Conservation (phyloP, 2,329 filamentous ascomycete species). For the Aspergillus sp. region DNA sequence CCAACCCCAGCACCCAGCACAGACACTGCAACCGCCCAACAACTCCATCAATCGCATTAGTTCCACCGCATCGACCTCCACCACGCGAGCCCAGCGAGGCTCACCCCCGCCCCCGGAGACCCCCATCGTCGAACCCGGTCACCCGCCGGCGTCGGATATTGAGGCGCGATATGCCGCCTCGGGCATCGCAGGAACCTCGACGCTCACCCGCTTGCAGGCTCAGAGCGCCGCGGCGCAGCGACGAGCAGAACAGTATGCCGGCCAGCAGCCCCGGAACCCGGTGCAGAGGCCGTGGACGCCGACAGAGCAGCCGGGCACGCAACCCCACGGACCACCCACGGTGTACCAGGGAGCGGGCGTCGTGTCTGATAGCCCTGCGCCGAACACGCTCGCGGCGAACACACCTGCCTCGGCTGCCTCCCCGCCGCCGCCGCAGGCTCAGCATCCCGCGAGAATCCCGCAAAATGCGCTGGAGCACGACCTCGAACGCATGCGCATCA, state of each 20-base stretch:
- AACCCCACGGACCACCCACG: conserved; percentile 84
- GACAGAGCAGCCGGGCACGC: conserved; percentile 81
- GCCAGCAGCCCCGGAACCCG: conserved; percentile 43
- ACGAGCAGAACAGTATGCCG: conserved; percentile 73
- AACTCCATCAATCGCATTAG: conserved; percentile 59
- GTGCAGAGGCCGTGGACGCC: conserved; percentile 80
- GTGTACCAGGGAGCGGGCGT: conserved; percentile 85
- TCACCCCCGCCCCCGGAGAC: conserved; percentile 95
- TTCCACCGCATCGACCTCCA: conserved; percentile 90
- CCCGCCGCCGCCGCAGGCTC: conserved; percentile 17
- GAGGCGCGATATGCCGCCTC: conserved; percentile 88
- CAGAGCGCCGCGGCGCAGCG: conserved; percentile 81
- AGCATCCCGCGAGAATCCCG: conserved; percentile 44
- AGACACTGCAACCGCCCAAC: conserved; percentile 50
- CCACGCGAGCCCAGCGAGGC: conserved; percentile 84
- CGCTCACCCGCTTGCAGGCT: conserved; percentile 69
- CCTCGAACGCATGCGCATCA: conserved; percentile 75
- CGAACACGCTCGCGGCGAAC: conserved; percentile 37
- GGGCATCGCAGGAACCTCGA: conserved; percentile 82
- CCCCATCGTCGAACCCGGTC: conserved; percentile 70
- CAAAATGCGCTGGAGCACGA: conserved; percentile 79
- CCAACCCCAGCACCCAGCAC: no score
- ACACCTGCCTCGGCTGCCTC: conserved; percentile 27
- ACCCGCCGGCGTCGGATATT: conserved; percentile 73
- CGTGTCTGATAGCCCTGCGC: conserved; percentile 43